Evolutionary conservation across 768 basidiomycete genomes (phyloP), one percentile per base, ranked within the genome.

Genomic region (Roridomyces roridus): DNA sequence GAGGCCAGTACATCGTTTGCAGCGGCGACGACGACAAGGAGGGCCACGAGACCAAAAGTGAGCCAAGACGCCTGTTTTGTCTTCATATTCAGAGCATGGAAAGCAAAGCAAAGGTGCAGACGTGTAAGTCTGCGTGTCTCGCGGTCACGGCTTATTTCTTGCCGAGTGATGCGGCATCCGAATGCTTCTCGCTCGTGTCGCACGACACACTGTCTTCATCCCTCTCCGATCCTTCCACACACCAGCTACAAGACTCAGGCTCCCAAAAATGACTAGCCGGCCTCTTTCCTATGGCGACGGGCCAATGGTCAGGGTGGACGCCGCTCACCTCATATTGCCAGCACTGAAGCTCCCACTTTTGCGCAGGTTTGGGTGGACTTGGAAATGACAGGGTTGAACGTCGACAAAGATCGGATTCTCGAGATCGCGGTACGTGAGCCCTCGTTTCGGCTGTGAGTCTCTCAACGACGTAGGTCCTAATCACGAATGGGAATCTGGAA

Each of bases 301-400:
- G 0, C 89, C 91, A 10, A 72, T 92, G 51, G 87, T 92, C 6
- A 89, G 92, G 92, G 80, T 94, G 46, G 92, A 94, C 70, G n/a
- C n/a, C n/a, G n/a, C n/a, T n/a, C n/a, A n/a, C n/a, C n/a, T n/a
- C n/a, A n/a, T n/a, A n/a, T n/a, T n/a, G n/a, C n/a, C n/a, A n/a
- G n/a, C n/a, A n/a, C n/a, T n/a, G n/a, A n/a, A n/a, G n/a, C n/a
- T n/a, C n/a, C n/a, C n/a, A n/a, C n/a, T n/a, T n/a, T n/a, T n/a
- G n/a, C n/a, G n/a, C n/a, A n/a, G n/a, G n/a, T 92, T 7, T 89
- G 92, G 92, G 80, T 94, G 46, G 92, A 94, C 70, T 92, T 91
- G 64, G 92, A 94, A 74, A 94, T 94, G 83, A 93, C 92, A 3
- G 92, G 92, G 5, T 78, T 94, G 35, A 72, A 89, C 65, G 80